These are phyloP conservation scores for Phytopythium chamaehyphon DNA, from an alignment of 352 stramenopile genomes.

Conservation along the genomic window DNA sequence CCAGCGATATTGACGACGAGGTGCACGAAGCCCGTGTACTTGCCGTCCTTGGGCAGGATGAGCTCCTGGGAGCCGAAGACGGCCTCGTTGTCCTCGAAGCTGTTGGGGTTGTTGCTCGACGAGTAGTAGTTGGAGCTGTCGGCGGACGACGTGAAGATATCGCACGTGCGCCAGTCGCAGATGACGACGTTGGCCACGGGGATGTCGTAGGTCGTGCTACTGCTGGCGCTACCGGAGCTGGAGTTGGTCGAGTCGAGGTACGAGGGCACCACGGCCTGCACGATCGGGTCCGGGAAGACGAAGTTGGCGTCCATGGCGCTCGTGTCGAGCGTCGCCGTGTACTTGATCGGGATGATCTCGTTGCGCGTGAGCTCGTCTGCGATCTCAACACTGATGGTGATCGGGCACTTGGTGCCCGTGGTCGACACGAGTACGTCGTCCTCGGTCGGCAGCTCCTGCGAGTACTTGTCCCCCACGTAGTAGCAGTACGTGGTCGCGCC, in stretches of 20 bases:
- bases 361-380: constrained; percentile 43
- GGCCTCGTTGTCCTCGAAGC: constrained; percentile 48
- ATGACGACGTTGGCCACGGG: constrained; percentile 69
- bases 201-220: constrained; percentile 47
- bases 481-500: constrained; percentile 81
- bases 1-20: constrained; percentile 59
- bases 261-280: constrained; percentile 34
- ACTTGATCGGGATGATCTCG: constrained; percentile 43
- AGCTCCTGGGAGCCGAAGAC: constrained; percentile 66
- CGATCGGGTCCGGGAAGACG: constrained; percentile 49
- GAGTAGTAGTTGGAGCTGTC: constrained; percentile 53
- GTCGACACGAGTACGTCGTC: constrained; percentile 38
- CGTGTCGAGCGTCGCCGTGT: constrained; percentile 62
- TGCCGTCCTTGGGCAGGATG: constrained; percentile 67
- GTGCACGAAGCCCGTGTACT: constrained; percentile 76
- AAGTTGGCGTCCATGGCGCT: constrained; percentile 38
- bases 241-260: constrained; percentile 24
- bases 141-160: constrained; percentile 46
- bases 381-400: constrained; percentile 65
- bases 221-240: constrained; percentile 16
- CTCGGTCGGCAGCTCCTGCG: constrained; percentile 33
- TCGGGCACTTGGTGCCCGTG: constrained; percentile 42
- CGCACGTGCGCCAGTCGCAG: constrained; percentile 71
- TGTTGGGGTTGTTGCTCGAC: constrained; percentile 67
- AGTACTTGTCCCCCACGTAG: constrained; percentile 64